Conservation (phyloP, 495 filamentous ascomycete genomes). For the Thermochaetoides thermophila region DNA sequence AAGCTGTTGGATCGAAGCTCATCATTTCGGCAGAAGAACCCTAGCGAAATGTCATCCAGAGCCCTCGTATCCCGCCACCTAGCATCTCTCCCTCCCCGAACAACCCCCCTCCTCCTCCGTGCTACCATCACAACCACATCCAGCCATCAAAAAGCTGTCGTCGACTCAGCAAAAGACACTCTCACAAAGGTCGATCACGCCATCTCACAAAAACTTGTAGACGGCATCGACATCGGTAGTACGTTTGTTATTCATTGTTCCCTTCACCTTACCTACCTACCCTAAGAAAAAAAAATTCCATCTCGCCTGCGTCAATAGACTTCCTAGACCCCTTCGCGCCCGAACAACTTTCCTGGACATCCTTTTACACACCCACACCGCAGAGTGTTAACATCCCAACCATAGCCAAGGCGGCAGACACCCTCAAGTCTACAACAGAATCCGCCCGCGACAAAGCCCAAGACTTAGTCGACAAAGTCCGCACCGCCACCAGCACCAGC, state of each 20-base stretch:
- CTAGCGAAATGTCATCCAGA: conserved; percentile 20
- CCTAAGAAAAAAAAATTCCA: not conserved
- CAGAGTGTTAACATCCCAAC: too few species aligned
- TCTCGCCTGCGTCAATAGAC: too few species aligned
- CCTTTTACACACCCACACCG: too few species aligned
- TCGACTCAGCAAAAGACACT: conserved; percentile 35
- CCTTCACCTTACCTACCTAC: not conserved
- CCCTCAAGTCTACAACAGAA: too few species aligned
- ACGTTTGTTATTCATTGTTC: conserved; percentile 10
- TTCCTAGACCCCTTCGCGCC: too few species aligned
- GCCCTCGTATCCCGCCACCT: conserved; percentile 19
- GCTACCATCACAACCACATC: conserved; percentile 33
- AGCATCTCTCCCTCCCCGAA: conserved; percentile 13
- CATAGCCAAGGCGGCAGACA: too few species aligned
- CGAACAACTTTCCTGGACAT: too few species aligned
- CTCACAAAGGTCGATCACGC: conserved; percentile 36
- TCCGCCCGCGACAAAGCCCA: conserved; percentile 14
- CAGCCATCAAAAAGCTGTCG: conserved; percentile 25
- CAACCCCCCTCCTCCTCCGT: conserved; percentile 16
- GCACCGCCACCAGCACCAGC: conserved; percentile 1
- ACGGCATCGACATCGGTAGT: conserved; percentile 39
- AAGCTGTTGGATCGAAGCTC: too few species aligned
- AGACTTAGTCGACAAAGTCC: conserved; percentile 19
- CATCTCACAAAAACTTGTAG: conserved; percentile 40
- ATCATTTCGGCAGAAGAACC: too few species aligned